phyloP scores from a whole-genome alignment of 345 rosid species.

The Gossypium australe region DNA sequence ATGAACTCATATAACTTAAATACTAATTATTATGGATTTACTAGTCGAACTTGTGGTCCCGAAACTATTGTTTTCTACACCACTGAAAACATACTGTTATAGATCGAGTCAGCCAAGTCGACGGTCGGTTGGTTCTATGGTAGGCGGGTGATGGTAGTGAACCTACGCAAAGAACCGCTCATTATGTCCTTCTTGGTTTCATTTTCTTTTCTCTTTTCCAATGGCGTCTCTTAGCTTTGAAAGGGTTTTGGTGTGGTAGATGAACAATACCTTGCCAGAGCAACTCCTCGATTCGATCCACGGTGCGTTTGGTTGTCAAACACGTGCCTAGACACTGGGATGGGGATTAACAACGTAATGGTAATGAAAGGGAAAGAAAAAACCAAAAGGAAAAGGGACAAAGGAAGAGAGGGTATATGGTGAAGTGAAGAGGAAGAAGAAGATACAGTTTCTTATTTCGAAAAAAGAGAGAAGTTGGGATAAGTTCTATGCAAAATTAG shows the following conservation, averaged over 20 bases:
- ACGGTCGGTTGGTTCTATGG: conserved; percentile 13
- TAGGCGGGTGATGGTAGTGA: conserved; percentile 25
- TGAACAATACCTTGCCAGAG: neutral
- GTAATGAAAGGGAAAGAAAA: neutral
- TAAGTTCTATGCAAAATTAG: neutral
- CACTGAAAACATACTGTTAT: too few species aligned
- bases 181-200: conserved; percentile 7
- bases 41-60: too few species aligned
- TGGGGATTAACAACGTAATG: neutral
- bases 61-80: too few species aligned
- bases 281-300: neutral
- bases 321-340: neutral
- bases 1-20: too few species aligned
- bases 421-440: neutral
- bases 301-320: neutral
- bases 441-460: neutral
- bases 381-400: neutral
- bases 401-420: neutral
- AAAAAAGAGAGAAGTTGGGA: neutral
- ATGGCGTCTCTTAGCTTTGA: neutral
- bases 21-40: too few species aligned
- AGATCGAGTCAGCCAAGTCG: conserved; percentile 21
- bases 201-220: neutral
- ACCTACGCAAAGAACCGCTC: conserved; percentile 35
- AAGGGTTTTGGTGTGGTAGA: neutral